Percentiles rank a stretch among this genome's conserved stretches.
These are phyloP conservation scores for Leccinum olivaceopallidum DNA, from an alignment of 768 basidiomycete species.

Conservation along the genomic window DNA sequence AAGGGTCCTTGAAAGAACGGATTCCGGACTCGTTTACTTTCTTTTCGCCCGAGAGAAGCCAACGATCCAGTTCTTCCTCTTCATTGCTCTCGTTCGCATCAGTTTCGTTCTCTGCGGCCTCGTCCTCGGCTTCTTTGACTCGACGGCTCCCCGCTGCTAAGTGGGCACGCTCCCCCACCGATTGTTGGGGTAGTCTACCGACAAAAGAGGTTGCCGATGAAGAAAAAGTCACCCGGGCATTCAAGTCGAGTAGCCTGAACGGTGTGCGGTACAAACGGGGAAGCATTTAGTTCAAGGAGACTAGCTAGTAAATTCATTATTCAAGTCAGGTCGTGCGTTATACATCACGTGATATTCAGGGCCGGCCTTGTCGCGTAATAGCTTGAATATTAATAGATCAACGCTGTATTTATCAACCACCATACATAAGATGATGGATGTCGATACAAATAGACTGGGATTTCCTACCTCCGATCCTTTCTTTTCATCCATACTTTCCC, in stretches of 20 bases:
- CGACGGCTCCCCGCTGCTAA: not conserved
- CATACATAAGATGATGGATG: no score
- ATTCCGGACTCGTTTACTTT: slow-evolving; percentile 21
- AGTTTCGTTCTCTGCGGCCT: slow-evolving; percentile 4
- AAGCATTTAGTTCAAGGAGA: slow-evolving; percentile 19
- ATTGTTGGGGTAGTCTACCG: slow-evolving; percentile 15
- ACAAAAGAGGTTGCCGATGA: slow-evolving; percentile 16
- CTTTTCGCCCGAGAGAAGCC: slow-evolving; percentile 16
- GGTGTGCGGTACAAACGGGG: slow-evolving; percentile 20
- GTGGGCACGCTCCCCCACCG: slow-evolving; percentile 5
- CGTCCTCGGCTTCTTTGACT: slow-evolving; percentile 7
- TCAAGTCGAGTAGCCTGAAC: slow-evolving; percentile 8
- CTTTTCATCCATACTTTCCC: slow-evolving; percentile 47
- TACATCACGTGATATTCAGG: slow-evolving; percentile 29
- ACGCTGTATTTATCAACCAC: no score
- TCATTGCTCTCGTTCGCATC: slow-evolving; percentile 9
- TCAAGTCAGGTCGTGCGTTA: slow-evolving; percentile 1
- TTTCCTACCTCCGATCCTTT: not conserved
- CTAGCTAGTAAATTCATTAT: slow-evolving; percentile 16
- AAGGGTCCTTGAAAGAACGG: slow-evolving; percentile 15
- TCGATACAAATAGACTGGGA: not conserved
- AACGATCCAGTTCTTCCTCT: slow-evolving; percentile 16
- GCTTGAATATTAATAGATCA: no score
- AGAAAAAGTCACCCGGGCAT: slow-evolving; percentile 21
- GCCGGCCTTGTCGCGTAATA: slow-evolving; percentile 3